Evolutionary conservation across 2,329 filamentous ascomycete genomes (phyloP).

Genomic region (Rhinocladiella similis): DNA sequence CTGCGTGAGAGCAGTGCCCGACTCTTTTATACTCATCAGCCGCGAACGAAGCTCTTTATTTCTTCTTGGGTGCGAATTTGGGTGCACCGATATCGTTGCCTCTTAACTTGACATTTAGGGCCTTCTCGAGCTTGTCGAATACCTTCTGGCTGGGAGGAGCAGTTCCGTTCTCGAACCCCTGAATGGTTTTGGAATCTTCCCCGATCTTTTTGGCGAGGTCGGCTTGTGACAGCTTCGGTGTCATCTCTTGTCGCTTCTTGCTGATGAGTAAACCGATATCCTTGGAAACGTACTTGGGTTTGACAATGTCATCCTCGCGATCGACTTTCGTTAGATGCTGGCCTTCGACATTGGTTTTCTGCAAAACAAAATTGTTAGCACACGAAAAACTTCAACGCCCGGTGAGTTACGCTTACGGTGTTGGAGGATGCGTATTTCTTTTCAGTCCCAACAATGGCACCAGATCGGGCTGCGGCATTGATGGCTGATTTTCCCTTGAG

Average conservation of each 20-base stretch:
- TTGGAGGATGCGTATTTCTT: conserved; percentile 87
- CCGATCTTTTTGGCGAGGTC: conserved; percentile 84
- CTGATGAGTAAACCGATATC: conserved; percentile 81
- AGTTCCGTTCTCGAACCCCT: conserved; percentile 80
- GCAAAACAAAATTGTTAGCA: conserved; percentile 38
- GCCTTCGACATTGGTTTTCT: conserved; percentile 64
- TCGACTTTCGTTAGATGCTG: conserved; percentile 98
- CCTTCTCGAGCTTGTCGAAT: conserved; percentile 73
- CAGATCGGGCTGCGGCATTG: conserved; percentile 84
- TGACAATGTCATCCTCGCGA: conserved; percentile 94
- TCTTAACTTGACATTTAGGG: conserved; percentile 84
- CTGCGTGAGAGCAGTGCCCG: too few species aligned
- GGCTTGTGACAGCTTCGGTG: conserved; percentile 96
- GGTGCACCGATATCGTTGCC: conserved; percentile 82
- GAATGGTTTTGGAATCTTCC: conserved; percentile 75
- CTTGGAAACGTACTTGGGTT: conserved; percentile 85
- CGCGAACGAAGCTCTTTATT: conserved; percentile 37
- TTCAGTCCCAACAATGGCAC: conserved; percentile 76
- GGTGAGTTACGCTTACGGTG: too few species aligned
- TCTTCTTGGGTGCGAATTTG: conserved; percentile 75
- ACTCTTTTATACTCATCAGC: too few species aligned
- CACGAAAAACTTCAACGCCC: too few species aligned
- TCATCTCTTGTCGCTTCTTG: conserved; percentile 73
- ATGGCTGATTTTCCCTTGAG: conserved; percentile 79
- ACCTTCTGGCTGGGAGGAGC: conserved; percentile 83